Base-by-base conservation (phyloP, 2,329 filamentous ascomycete genomes). In the Penicillium rolfsii region DNA sequence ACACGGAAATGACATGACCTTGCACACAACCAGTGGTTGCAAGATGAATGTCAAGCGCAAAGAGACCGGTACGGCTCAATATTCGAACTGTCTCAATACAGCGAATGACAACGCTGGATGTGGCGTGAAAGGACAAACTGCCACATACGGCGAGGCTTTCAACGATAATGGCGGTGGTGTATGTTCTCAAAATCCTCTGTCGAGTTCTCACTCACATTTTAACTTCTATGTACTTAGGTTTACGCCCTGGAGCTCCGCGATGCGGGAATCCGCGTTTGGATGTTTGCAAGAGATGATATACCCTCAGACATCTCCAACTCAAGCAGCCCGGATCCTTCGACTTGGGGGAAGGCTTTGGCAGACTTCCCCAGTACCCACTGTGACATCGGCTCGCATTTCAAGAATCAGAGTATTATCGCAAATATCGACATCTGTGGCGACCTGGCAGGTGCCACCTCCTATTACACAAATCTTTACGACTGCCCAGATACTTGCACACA, bases 341-440 rank as follows among this genome's bases (percentile, higher is more conserved):
- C 79, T 2, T 91, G 89, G 84, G 87, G 87, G n/a, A 77, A 76
- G 2, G 86, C 88, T 1, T 68, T 84, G 8, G 86, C 87, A 1
- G 88, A 90, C 60, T 89, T 89, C 70, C 88, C 88, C 8, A 82
- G 77, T 67, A 89, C 87, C 0, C 73, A 83, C 50, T 90, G 87
- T 74, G 77, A 86, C 60, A 84, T 89, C 43, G 73, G 74, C 5
- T 79, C 76, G 4, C 85, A 89, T 69, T 89, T 89, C 73, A 79
- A 74, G 59, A 89, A 89, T 69, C 83, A 88, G 71, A 87, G 84
- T 64, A 89, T 89, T 65, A 81, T 89, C 60, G 82, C 83, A 52
- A 89, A 89, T 65, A 89, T 89, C 64, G 84, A 87, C 68, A 75
- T 90, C 7, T 90, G 87, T 64, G 87, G 87, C 1, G 74, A 82